These are phyloP conservation scores for Alisma plantagoaquatica DNA, from an alignment of 106 monocot species.

Conservation along the genomic window DNA sequence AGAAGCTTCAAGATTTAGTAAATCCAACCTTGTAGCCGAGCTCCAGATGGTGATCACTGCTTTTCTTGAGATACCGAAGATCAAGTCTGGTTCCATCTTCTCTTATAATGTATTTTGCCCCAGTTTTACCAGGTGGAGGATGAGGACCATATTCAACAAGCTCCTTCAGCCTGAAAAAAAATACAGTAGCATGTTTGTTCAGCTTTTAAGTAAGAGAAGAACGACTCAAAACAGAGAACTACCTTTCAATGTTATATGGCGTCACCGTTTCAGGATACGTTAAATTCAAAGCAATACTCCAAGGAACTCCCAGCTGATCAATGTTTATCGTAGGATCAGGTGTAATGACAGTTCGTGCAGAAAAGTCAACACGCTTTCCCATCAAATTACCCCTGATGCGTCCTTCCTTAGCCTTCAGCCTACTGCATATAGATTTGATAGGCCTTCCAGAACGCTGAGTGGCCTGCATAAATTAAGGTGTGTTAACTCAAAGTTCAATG, in stretches of 20 bases:
- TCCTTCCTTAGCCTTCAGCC: conserved; percentile 97
- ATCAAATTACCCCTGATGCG: conserved; percentile 96
- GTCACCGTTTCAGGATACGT: conserved; percentile 96
- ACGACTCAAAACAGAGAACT: background rate
- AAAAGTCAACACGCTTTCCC: conserved; percentile 96
- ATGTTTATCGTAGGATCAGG: conserved; percentile 96
- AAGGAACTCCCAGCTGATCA: conserved; percentile 83
- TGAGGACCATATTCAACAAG: conserved; percentile 99
- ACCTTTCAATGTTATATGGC: conserved; percentile 95
- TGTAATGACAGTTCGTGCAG: conserved; percentile 87
- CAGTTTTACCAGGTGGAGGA: conserved; percentile 97
- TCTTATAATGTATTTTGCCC: conserved; percentile 94
- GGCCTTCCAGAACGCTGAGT: conserved; percentile 93
- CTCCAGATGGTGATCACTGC: conserved; percentile 96
- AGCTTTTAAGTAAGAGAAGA: background rate
- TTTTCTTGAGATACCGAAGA: conserved; percentile 90
- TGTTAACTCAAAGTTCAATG: too few relatives aligned
- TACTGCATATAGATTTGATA: conserved; percentile 93
- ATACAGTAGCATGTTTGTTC: background rate
- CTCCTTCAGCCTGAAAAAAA: conserved; percentile 61
- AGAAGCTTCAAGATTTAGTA: background rate
- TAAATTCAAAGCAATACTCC: conserved; percentile 94
- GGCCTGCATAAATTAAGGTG: conserved; percentile 43
- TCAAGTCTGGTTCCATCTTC: conserved; percentile 99
- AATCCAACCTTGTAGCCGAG: conserved; percentile 86